A percentile compares a stretch with the other conserved stretches of the same genome.
Evolutionary conservation across 2,329 filamentous ascomycete species (phyloP).

Genomic region (Sporothrix humicola): DNA sequence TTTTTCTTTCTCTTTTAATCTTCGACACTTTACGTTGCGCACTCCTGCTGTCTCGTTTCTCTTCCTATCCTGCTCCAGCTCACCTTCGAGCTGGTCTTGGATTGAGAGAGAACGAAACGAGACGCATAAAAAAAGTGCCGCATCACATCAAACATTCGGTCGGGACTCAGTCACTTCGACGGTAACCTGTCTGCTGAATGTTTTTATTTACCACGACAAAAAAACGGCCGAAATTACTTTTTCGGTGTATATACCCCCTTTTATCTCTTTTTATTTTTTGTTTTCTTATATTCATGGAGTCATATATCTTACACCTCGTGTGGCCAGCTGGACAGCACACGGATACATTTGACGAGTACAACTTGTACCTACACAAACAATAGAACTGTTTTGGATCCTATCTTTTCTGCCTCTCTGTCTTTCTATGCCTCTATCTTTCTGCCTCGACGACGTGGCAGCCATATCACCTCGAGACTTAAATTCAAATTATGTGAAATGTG

Average conservation of each 20-base stretch:
- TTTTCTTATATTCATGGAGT: not conserved
- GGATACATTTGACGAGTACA: not conserved
- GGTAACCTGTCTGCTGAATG: not conserved
- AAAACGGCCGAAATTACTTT: conserved; percentile 9
- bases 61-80: not conserved
- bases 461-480: not conserved
- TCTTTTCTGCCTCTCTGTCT: not conserved
- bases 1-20: not conserved
- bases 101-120: too few species aligned
- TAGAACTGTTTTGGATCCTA: not conserved
- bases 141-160: not conserved
- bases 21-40: not conserved
- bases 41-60: not conserved
- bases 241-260: conserved; percentile 27
- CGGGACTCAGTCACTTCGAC: not conserved
- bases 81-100: not conserved
- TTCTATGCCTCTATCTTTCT: not conserved
- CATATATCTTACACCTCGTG: not conserved
- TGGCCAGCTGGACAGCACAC: not conserved
- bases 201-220: not conserved
- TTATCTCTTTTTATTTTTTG: conserved; percentile 9
- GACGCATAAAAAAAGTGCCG: not conserved
- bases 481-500: not conserved
- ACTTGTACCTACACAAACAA: not conserved
- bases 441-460: not conserved